Evolutionary conservation across 208 protist species (phyloP).

Genomic region (Balamuthia mandrillaris): DNA sequence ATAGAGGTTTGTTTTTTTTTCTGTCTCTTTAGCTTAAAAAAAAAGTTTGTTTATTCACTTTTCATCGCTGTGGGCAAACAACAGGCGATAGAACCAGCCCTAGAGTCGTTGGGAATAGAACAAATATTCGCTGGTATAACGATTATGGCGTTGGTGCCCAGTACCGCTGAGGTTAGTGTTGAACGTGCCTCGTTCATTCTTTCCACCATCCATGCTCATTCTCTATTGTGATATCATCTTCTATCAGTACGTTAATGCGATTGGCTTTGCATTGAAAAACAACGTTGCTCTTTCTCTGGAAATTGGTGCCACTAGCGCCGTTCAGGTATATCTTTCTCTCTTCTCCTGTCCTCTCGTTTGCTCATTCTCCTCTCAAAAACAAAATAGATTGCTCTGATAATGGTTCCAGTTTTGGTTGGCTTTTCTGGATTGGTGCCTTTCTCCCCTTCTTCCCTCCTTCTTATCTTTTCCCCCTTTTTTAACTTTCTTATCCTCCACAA

Average conservation of each 20-base stretch:
- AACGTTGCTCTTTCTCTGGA: constrained; percentile 65
- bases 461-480: neutral
- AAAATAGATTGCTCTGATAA: constrained; percentile 10
- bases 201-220: neutral
- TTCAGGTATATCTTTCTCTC: no score
- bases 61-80: constrained; percentile 37
- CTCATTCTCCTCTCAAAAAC: no score
- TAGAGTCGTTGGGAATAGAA: constrained; percentile 54
- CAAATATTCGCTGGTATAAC: constrained; percentile 66
- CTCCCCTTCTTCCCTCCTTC: neutral
- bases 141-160: constrained; percentile 64
- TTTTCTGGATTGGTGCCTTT: neutral
- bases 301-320: constrained; percentile 59
- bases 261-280: constrained; percentile 58
- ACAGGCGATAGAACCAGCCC: constrained; percentile 54
- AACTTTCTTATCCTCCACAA: neutral
- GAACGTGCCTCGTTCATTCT: constrained; percentile 53
- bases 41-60: constrained; percentile 9
- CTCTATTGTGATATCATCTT: neutral
- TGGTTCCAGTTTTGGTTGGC: neutral
- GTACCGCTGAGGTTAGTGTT: constrained; percentile 65
- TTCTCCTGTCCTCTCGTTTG: no score
- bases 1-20: no score
- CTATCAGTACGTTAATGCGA: constrained; percentile 5
- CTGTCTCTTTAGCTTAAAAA: no score